phyloP scores from a whole-genome alignment of 192 early-diverging fungal species.

The Podila verticillata region DNA sequence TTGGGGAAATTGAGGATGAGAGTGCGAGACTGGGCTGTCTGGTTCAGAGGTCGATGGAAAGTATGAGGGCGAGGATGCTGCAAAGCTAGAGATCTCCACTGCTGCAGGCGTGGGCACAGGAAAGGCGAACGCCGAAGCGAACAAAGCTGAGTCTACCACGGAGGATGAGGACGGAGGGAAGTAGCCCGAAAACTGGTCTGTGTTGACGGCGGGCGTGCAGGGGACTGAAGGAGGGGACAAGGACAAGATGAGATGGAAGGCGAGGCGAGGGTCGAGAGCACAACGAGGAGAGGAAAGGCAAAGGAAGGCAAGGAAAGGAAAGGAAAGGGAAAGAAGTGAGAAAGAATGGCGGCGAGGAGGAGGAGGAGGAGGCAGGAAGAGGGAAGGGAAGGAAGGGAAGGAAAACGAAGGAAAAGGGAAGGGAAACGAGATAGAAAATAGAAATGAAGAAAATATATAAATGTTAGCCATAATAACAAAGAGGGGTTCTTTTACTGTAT shows the following conservation, averaged over 20 bases:
- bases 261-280: background rate
- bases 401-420: background rate
- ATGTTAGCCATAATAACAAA: no score
- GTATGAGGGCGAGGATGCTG: constrained; percentile 42
- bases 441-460: no score
- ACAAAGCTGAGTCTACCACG: constrained; percentile 1
- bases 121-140: constrained; percentile 13
- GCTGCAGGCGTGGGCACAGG: constrained; percentile 43
- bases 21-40: constrained; percentile 2
- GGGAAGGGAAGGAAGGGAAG: background rate
- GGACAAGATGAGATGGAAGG: background rate
- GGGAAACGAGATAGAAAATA: background rate
- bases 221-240: background rate
- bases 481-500: no score
- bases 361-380: background rate
- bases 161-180: background rate
- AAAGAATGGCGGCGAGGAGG: no score
- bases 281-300: background rate
- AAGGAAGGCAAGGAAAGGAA: background rate
- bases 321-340: background rate
- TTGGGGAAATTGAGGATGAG: constrained; percentile 21
- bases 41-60: constrained; percentile 26
- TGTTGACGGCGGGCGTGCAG: background rate
- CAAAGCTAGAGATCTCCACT: constrained; percentile 37
- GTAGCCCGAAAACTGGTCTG: constrained; percentile 4